Conservation (phyloP, 345 rosid species). For the Pistacia integerrima region DNA sequence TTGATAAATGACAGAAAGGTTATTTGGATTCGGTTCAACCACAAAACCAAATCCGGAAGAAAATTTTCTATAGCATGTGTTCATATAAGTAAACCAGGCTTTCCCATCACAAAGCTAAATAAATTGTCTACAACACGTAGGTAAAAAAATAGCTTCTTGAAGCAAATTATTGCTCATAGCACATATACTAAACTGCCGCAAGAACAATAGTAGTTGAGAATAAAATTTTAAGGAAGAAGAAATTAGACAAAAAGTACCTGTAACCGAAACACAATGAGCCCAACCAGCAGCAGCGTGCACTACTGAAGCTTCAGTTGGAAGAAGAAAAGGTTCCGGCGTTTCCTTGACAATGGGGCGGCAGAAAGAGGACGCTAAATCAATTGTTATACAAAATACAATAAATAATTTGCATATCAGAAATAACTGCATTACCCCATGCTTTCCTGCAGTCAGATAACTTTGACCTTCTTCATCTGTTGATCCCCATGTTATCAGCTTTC, state of each 20-base stretch:
- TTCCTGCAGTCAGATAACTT: slow-evolving; percentile 67
- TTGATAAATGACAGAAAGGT: slow-evolving; percentile 6
- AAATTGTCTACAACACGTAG: neutral
- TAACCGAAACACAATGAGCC: slow-evolving; percentile 83
- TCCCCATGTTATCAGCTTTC: slow-evolving; percentile 87
- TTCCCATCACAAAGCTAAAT: neutral
- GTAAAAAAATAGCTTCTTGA: neutral
- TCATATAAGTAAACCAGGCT: too few relatives aligned
- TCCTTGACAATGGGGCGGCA: slow-evolving; percentile 45
- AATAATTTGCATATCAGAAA: slow-evolving; percentile 13
- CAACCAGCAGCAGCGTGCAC: slow-evolving; percentile 75
- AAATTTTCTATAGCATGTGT: neutral
- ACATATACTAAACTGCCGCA: neutral
- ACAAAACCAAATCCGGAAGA: neutral
- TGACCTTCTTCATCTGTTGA: slow-evolving; percentile 78
- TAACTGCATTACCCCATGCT: slow-evolving; percentile 71
- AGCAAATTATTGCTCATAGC: too few relatives aligned
- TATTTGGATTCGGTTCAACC: neutral
- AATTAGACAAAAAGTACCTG: slow-evolving; percentile 39
- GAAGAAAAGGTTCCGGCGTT: slow-evolving; percentile 72
- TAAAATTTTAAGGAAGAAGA: neutral
- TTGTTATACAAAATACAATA: slow-evolving; percentile 21
- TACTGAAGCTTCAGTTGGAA: slow-evolving; percentile 60
- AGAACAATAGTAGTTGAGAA: neutral
- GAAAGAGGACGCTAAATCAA: slow-evolving; percentile 30